Conservation (phyloP, 352 stramenopile genomes). For the Globisporangium camurandrum region DNA sequence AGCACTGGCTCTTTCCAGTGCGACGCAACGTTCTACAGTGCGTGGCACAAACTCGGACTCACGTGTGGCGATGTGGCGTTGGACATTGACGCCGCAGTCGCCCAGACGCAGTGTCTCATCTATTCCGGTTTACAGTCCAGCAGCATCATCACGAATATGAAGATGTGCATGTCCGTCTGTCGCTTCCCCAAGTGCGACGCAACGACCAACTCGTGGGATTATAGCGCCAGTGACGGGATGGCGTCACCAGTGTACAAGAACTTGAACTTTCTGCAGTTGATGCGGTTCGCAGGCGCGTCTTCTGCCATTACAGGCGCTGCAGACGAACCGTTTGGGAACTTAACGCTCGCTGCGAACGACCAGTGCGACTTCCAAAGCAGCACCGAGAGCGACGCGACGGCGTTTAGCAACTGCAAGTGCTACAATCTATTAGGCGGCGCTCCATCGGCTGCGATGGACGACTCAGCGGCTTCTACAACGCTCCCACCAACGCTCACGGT, state of each 20-base stretch:
- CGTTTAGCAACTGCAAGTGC: slow-evolving; percentile 57
- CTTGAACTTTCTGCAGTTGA: slow-evolving; percentile 61
- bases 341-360: slow-evolving; percentile 42
- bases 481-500: slow-evolving; percentile 21
- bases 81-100: slow-evolving; percentile 34
- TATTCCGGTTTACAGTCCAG: slow-evolving; percentile 59
- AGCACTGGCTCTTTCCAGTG: slow-evolving; percentile 50
- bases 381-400: slow-evolving; percentile 37
- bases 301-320: slow-evolving; percentile 23
- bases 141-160: slow-evolving; percentile 39
- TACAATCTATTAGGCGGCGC: slow-evolving; percentile 27
- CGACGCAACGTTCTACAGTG: slow-evolving; percentile 71
- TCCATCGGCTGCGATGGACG: slow-evolving; percentile 13
- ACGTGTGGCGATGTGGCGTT: slow-evolving; percentile 45
- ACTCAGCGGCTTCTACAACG: slow-evolving; percentile 6
- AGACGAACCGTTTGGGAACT: slow-evolving; percentile 35
- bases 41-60: slow-evolving; percentile 59
- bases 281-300: slow-evolving; percentile 31
- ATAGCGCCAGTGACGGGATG: slow-evolving; percentile 53
- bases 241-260: slow-evolving; percentile 57
- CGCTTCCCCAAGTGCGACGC: slow-evolving; percentile 63
- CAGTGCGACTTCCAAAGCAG: slow-evolving; percentile 65
- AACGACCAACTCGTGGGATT: slow-evolving; percentile 75
- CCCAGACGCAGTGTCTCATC: slow-evolving; percentile 63
- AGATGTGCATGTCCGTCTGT: slow-evolving; percentile 74